A percentile compares a stretch with the other conserved stretches of the same genome.
phyloP scores from a whole-genome alignment of 2,329 filamentous ascomycete species.

The Clonostachys rhizophaga region DNA sequence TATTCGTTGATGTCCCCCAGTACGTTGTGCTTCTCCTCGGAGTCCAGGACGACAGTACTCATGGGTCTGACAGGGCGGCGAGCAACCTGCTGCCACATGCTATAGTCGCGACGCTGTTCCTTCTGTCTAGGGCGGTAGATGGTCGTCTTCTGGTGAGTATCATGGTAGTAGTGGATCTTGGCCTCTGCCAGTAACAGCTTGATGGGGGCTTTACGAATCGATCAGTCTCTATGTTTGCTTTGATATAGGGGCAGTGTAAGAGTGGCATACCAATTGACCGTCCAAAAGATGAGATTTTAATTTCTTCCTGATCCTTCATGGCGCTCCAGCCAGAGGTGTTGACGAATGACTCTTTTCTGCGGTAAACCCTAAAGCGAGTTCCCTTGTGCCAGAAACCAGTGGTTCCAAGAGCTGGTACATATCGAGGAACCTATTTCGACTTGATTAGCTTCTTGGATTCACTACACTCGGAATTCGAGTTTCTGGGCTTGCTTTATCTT shows the following conservation, averaged over 20 bases:
- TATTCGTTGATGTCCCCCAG: constrained; percentile 75
- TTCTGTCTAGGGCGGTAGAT: constrained; percentile 49
- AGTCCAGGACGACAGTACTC: constrained; percentile 70
- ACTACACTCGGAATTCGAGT: too few relatives aligned
- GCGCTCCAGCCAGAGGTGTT: constrained; percentile 24
- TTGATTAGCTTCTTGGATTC: neutral
- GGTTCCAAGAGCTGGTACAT: constrained; percentile 46
- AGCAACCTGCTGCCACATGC: constrained; percentile 51
- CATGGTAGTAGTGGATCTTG: constrained; percentile 45
- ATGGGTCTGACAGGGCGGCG: constrained; percentile 66
- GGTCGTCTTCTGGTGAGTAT: constrained; percentile 50
- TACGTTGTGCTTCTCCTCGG: constrained; percentile 59
- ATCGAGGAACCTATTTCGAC: constrained; percentile 37
- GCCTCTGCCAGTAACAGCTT: constrained; percentile 49
- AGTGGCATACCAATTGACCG: constrained; percentile 25
- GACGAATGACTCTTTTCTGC: constrained; percentile 36
- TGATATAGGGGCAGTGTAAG: neutral
- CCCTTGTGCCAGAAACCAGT: constrained; percentile 51
- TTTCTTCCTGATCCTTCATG: constrained; percentile 45
- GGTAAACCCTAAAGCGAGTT: constrained; percentile 41
- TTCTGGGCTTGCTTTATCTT: neutral
- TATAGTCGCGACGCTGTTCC: constrained; percentile 37
- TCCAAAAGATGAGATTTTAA: constrained; percentile 51
- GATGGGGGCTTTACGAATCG: constrained; percentile 35
- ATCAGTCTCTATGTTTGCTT: neutral